Conservation (phyloP, 331 rosid genomes). For the Stylosanthes scabra region DNA sequence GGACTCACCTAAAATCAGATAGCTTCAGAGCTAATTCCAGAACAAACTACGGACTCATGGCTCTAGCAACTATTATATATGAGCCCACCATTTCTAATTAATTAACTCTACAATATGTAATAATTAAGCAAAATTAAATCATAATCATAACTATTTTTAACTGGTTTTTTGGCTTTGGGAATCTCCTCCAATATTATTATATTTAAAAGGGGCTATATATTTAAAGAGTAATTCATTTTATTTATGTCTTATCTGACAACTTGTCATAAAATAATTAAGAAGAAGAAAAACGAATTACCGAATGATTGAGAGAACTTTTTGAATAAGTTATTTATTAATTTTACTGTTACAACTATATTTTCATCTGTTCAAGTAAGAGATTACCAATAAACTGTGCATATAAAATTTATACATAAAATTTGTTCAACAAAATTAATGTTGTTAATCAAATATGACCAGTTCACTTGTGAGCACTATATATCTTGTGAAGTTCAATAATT, state of each 20-base stretch:
- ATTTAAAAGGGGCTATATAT: no score
- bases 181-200: neutral
- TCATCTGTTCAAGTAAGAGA: neutral
- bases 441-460: no score
- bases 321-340: no score
- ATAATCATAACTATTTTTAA: neutral
- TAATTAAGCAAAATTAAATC: constrained; percentile 9
- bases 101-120: neutral
- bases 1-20: constrained; percentile 48
- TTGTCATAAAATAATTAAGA: neutral
- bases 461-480: no score
- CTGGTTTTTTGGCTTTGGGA: neutral
- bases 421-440: no score
- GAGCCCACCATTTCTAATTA: constrained; percentile 14
- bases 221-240: neutral
- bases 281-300: neutral
- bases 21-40: constrained; percentile 11
- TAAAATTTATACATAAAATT: no score
- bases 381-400: no score
- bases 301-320: neutral
- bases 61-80: constrained; percentile 38
- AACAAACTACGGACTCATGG: constrained; percentile 8
- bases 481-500: no score
- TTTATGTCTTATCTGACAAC: constrained; percentile 17
- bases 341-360: no score